These are phyloP conservation scores for Pichia sp. DNA, from an alignment of 1,139 yeast genomes.

Conservation along the genomic window DNA sequence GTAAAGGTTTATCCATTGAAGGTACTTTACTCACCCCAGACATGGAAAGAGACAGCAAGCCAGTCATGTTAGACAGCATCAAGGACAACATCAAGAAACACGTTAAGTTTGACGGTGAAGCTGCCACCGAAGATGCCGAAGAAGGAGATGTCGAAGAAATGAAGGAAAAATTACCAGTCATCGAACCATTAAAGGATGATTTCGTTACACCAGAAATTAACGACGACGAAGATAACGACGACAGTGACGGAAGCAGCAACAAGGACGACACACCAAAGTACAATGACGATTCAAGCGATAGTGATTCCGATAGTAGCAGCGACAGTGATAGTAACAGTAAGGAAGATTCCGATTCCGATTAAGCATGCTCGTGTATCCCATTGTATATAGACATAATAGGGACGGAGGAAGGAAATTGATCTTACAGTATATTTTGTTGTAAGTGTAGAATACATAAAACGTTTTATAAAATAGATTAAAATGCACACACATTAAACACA, in stretches of 20 bases:
- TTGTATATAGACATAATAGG: no score
- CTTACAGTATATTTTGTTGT: no score
- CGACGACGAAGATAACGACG: constrained; percentile 3
- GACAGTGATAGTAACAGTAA: constrained; percentile 21
- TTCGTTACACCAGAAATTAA: constrained; percentile 1
- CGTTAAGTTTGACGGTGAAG: constrained; percentile 30
- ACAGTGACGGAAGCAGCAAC: constrained; percentile 7
- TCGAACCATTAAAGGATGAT: constrained; percentile 9
- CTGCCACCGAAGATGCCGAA: constrained; percentile 23
- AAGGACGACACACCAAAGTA: constrained; percentile 11
- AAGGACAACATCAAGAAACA: constrained; percentile 24
- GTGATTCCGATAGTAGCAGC: constrained; percentile 12
- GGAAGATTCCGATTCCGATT: constrained; percentile 16
- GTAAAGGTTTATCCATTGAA: constrained; percentile 79
- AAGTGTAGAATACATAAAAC: background rate
- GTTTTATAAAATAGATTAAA: no score
- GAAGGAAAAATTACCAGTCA: constrained; percentile 10
- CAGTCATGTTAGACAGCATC: constrained; percentile 36
- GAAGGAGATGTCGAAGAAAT: constrained; percentile 13
- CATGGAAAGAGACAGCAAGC: constrained; percentile 54
- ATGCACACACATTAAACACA: no score
- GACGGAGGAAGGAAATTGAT: no score
- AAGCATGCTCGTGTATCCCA: background rate
- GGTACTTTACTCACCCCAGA: constrained; percentile 75
- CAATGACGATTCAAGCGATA: constrained; percentile 7